Base-by-base conservation (phyloP, 148 eudicot genomes). In the Camellia sinensis region DNA sequence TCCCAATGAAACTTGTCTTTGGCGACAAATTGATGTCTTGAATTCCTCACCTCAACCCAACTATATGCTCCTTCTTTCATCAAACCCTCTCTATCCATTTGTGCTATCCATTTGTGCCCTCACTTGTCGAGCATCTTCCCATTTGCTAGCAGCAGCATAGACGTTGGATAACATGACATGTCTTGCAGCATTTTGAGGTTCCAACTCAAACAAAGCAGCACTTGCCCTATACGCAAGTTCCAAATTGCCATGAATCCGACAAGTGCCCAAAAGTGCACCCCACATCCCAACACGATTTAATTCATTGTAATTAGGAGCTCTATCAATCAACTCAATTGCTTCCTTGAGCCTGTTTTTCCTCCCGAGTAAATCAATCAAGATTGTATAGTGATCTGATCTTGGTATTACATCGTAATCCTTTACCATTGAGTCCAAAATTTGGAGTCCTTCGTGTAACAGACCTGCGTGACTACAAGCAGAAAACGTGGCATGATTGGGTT, bases 381-480 rank as follows among this genome's bases (percentile, higher is more conserved):
- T n/a, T n/a, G n/a, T n/a, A n/a, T n/a, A n/a, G n/a, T n/a, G n/a
- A n/a, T n/a, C n/a, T n/a, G n/a, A n/a, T n/a, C n/a, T n/a, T n/a
- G n/a, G n/a, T n/a, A n/a, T n/a, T n/a, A n/a, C n/a, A n/a, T n/a
- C 85, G 56, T 86, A 83, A 40, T 83, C 67, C 70, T 57, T 86
- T 59, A 52, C 78, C 92, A 93, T 91, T 41, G 80, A 81, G 69
- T 86, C 62, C 8, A 88, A 63, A 72, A 83, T 70, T 44, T 50
- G 65, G 64, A 86, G 77, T 76, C 90, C 91, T 84, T 93, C 89
- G 56, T 78, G 76, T 82, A 82, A 83, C 67, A 85, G 74, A 45
- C 94, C 97, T 1, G 87, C 56, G 70, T 93, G 94, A 84, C 83
- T 84, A 72, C 94, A 93, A 73, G 91, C 94, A 18, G 89, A 86